Percentiles rank a stretch among this genome's conserved stretches.
Evolutionary conservation across 2,329 filamentous ascomycete genomes (phyloP).

Genomic region (Phoma sp.): DNA sequence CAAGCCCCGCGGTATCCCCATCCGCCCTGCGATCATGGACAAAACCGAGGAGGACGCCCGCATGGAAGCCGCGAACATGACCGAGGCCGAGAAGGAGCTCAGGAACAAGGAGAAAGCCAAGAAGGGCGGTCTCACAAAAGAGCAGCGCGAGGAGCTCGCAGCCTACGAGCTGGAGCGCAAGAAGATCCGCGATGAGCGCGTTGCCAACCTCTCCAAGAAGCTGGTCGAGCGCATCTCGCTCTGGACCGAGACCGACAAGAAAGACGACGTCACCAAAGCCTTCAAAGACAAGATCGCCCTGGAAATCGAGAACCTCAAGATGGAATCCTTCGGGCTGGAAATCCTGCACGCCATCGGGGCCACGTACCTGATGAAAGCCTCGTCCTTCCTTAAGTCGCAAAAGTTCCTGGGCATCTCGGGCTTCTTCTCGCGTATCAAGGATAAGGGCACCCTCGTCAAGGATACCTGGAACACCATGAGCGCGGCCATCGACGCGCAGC

Average conservation of each 20-base stretch:
- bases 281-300: constrained; percentile 94
- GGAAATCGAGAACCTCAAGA: constrained; percentile 97
- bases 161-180: constrained; percentile 88
- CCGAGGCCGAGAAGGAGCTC: constrained; percentile 75
- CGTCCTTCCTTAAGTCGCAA: constrained; percentile 87
- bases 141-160: constrained; percentile 89
- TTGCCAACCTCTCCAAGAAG: constrained; percentile 82
- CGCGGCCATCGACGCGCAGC: constrained; percentile 93
- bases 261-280: constrained; percentile 78
- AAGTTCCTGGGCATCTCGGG: constrained; percentile 96
- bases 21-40: constrained; percentile 87
- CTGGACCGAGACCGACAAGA: constrained; percentile 97
- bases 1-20: constrained; percentile 64
- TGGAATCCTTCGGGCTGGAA: constrained; percentile 97
- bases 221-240: constrained; percentile 87
- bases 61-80: constrained; percentile 68
- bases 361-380: constrained; percentile 88
- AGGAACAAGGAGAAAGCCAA: constrained; percentile 89
- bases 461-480: constrained; percentile 98
- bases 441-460: constrained; percentile 96
- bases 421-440: constrained; percentile 91
- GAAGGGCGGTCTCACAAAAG: constrained; percentile 83
- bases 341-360: constrained; percentile 94
- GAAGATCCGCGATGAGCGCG: constrained; percentile 84
- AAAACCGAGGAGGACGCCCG: constrained; percentile 79